phyloP scores from a whole-genome alignment of 176 grass and related monocot species.

The Juncus effusus region DNA sequence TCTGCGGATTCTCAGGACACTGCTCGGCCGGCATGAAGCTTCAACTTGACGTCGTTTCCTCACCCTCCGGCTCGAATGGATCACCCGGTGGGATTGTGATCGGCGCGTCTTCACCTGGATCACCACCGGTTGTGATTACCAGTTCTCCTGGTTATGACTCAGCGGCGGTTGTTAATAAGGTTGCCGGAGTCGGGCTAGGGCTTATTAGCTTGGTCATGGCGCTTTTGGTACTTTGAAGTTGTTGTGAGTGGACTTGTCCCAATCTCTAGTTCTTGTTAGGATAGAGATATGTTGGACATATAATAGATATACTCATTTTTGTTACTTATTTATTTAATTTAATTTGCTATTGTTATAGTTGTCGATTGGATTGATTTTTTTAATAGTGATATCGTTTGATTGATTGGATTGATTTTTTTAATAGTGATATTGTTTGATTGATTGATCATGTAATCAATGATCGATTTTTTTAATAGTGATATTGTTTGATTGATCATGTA shows the following conservation, averaged over 20 bases:
- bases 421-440: too few relatives aligned
- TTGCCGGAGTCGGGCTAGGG: slow-evolving; percentile 3
- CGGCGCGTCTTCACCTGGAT: background rate
- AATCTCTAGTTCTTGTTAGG: background rate
- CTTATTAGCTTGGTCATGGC: background rate
- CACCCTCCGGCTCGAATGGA: slow-evolving; percentile 6
- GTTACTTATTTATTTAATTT: background rate
- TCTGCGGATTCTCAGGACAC: slow-evolving; percentile 47
- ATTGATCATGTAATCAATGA: too few relatives aligned
- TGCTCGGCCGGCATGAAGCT: slow-evolving; percentile 50
- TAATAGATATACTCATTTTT: slow-evolving; percentile 1
- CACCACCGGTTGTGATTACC: background rate
- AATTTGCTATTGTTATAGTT: too few relatives aligned
- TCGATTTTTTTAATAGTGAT: too few relatives aligned
- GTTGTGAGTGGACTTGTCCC: background rate
- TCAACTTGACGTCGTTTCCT: slow-evolving; percentile 28
- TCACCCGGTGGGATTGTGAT: background rate
- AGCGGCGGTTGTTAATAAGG: background rate
- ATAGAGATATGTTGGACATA: background rate
- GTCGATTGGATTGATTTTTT: too few relatives aligned
- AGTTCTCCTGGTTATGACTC: background rate
- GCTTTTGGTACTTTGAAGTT: slow-evolving; percentile 21
- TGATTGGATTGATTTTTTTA: too few relatives aligned
- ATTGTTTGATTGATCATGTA: too few relatives aligned
- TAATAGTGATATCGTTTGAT: too few relatives aligned